A percentile compares a stretch with the other conserved stretches of the same genome.
phyloP scores from a whole-genome alignment of 2,329 filamentous ascomycete genomes.

The Pleurostoma richardsiae region DNA sequence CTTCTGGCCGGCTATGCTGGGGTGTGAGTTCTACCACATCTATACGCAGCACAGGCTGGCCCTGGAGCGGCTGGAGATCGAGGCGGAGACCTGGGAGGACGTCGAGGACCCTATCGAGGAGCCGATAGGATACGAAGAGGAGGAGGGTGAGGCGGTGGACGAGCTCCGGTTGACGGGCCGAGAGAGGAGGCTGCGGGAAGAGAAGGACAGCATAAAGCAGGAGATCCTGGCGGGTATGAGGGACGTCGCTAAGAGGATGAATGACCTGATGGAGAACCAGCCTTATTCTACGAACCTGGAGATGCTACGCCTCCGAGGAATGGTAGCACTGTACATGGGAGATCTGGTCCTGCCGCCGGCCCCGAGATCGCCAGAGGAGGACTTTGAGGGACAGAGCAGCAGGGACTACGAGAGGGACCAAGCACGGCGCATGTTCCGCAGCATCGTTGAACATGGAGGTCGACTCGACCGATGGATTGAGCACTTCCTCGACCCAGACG shows the following conservation, averaged over 20 bases:
- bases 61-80: constrained; percentile 28
- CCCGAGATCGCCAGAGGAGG: constrained; percentile 17
- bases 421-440: constrained; percentile 31
- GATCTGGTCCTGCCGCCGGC: constrained; percentile 53
- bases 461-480: constrained; percentile 23
- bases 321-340: constrained; percentile 69
- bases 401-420: constrained; percentile 27
- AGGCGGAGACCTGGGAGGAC: constrained; percentile 25
- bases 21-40: constrained; percentile 73
- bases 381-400: constrained; percentile 21
- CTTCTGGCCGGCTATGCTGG: constrained; percentile 79
- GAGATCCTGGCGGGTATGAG: constrained; percentile 55
- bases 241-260: constrained; percentile 64
- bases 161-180: constrained; percentile 10
- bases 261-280: constrained; percentile 61
- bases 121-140: constrained; percentile 11
- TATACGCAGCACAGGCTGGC: constrained; percentile 52
- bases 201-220: constrained; percentile 33
- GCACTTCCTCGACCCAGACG: constrained; percentile 19
- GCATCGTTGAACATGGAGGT: constrained; percentile 24
- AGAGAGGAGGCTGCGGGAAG: constrained; percentile 16
- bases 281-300: constrained; percentile 66
- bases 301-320: constrained; percentile 66
- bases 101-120: constrained; percentile 19
- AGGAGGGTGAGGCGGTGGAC: constrained; percentile 15